Conservation (phyloP, 176 grass and related monocot genomes). For the Panicum miliaceum region DNA sequence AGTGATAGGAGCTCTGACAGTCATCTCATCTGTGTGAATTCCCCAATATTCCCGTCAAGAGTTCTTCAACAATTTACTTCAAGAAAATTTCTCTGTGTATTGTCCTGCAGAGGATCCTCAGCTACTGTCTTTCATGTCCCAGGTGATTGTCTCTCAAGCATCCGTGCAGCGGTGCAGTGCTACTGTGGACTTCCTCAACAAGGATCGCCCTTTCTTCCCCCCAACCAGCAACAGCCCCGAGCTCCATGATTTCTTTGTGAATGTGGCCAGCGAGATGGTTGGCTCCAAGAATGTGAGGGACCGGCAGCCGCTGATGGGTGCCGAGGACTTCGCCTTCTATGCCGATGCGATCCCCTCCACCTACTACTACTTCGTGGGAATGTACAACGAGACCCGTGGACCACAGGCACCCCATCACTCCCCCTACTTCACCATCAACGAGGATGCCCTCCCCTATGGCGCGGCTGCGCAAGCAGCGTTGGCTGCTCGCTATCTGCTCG, state of each 20-base stretch:
- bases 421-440: constrained; percentile 80
- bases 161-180: constrained; percentile 90
- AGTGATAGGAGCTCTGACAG: not conserved
- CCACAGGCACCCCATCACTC: constrained; percentile 49
- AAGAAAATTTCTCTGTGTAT: not conserved
- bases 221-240: constrained; percentile 63
- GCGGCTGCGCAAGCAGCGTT: constrained; percentile 76
- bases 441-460: constrained; percentile 68
- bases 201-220: constrained; percentile 67
- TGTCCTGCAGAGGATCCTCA: not conserved
- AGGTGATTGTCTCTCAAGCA: constrained; percentile 93
- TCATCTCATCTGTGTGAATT: not conserved
- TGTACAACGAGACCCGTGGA: constrained; percentile 48
- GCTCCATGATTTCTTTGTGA: constrained; percentile 70
- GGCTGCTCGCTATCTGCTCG: constrained; percentile 66
- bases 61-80: not conserved
- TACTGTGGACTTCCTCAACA: constrained; percentile 60
- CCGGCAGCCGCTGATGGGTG: constrained; percentile 68
- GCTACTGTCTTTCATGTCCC: constrained; percentile 19
- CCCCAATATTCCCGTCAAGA: not conserved
- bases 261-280: constrained; percentile 61
- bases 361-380: constrained; percentile 88
- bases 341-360: constrained; percentile 56
- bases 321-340: constrained; percentile 87
- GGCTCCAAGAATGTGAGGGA: constrained; percentile 70